Percentiles rank a stretch among this genome's conserved stretches.
Evolutionary conservation across 1,284 basidiomycete genomes (phyloP).

Genomic region (Pseudozyma tsukubaensis): DNA sequence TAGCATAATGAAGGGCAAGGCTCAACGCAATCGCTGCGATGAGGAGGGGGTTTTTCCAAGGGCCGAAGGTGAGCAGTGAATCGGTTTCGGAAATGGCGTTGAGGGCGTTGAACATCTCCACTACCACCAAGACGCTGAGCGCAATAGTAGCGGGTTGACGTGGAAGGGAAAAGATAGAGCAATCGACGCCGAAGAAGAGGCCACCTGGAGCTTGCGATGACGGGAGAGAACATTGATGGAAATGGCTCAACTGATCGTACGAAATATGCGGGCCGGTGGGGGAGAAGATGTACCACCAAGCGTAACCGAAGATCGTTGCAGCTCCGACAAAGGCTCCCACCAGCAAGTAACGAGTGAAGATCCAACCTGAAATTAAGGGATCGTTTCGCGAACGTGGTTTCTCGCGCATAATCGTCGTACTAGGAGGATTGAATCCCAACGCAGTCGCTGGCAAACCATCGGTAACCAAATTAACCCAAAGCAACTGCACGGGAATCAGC

Average conservation of each 20-base stretch:
- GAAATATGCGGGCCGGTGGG: conserved; percentile 88
- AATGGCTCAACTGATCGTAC: conserved; percentile 87
- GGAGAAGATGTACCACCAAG: conserved; percentile 98
- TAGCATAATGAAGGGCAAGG: conserved; percentile 91
- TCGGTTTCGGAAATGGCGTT: conserved; percentile 99
- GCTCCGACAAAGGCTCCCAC: conserved; percentile 93
- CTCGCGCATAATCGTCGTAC: conserved; percentile 89
- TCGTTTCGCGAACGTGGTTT: conserved; percentile 88
- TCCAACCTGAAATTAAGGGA: conserved; percentile 89
- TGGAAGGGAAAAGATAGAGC: conserved; percentile 88
- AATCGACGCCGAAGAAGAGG: conserved; percentile 87
- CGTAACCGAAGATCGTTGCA: conserved; percentile 95
- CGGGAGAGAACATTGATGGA: conserved; percentile 73
- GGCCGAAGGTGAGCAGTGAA: conserved; percentile 83
- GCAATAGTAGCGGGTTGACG: conserved; percentile 91
- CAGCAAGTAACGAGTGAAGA: conserved; percentile 94
- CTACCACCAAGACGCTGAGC: conserved; percentile 87
- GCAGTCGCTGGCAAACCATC: conserved; percentile 98
- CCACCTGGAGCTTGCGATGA: conserved; percentile 43
- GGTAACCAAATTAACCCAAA: conserved; percentile 75
- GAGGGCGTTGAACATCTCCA: conserved; percentile 99
- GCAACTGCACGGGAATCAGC: conserved; percentile 93
- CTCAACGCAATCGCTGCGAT: conserved; percentile 77
- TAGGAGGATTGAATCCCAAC: conserved; percentile 95
- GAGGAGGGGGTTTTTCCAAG: conserved; percentile 94